Evolutionary conservation across 2,329 filamentous ascomycete species (phyloP).

Genomic region (Botrytis cinerea): DNA sequence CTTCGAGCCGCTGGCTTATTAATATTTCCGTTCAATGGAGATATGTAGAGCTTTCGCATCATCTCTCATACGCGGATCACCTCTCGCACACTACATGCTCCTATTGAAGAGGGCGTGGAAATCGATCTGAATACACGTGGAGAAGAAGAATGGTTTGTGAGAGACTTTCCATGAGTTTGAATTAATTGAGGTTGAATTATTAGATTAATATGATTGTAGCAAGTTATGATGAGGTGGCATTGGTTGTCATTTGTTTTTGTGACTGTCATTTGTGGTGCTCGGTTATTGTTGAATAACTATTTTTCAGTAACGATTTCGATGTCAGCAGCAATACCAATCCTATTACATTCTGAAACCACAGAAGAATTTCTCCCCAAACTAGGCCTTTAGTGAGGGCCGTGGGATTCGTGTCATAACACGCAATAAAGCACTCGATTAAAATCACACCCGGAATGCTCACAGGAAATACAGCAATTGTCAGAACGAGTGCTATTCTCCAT

Average conservation of each 20-base stretch:
- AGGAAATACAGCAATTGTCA: not conserved
- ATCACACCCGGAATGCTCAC: not conserved
- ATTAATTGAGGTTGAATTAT: accelerated
- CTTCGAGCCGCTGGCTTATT: not conserved
- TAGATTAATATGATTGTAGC: not conserved
- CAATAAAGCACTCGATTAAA: not conserved
- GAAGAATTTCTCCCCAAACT: accelerated
- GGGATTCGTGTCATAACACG: not conserved
- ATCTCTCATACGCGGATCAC: not conserved
- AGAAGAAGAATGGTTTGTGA: too few relatives aligned
- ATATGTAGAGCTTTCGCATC: not conserved
- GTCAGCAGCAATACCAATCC: not conserved
- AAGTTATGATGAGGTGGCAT: not conserved
- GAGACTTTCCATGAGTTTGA: not conserved
- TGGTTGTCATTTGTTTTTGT: not conserved
- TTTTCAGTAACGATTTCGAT: not conserved
- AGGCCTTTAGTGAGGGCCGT: too few relatives aligned
- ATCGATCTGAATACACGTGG: too few relatives aligned
- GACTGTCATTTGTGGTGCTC: not conserved
- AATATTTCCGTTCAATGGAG: not conserved
- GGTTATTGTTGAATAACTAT: not conserved
- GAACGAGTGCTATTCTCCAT: not conserved
- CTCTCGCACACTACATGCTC: not conserved
- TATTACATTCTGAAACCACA: too few relatives aligned
- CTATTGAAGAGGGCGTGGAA: too few relatives aligned